Conservation (phyloP, 2,329 filamentous ascomycete genomes). For the Pseudofabraea citricarpa region DNA sequence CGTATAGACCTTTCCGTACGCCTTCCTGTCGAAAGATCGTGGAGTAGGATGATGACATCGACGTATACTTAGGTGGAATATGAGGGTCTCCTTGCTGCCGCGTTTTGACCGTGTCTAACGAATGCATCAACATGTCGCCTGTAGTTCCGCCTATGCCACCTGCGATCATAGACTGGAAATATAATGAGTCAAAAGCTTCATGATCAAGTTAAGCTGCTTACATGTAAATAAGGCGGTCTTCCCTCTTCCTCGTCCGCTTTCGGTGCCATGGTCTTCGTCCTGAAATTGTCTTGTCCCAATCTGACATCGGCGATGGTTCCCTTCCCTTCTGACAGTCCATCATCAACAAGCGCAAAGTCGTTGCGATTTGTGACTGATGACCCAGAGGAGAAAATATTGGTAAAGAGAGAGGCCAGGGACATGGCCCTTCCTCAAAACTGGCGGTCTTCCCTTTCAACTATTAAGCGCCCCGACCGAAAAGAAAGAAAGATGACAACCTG, state of each 20-base stretch:
- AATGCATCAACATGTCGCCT: conserved; percentile 98
- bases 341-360: conserved; percentile 29
- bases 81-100: conserved; percentile 94
- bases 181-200: no score
- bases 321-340: conserved; percentile 29
- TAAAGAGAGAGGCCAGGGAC: conserved; percentile 51
- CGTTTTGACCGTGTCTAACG: conserved; percentile 96
- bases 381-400: conserved; percentile 43
- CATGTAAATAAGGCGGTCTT: conserved; percentile 60
- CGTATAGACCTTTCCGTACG: conserved; percentile 78
- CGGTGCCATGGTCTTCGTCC: conserved; percentile 23
- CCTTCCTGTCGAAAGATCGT: conserved; percentile 94
- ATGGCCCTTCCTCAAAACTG: conserved; percentile 41
- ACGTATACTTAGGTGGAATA: conserved; percentile 87
- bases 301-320: conserved; percentile 26
- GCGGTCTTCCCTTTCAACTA: no score
- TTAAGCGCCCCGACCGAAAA: no score
- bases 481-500: no score
- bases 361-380: conserved; percentile 17
- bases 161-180: conserved; percentile 84
- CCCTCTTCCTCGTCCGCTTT: conserved; percentile 37
- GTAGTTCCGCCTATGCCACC: conserved; percentile 89
- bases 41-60: conserved; percentile 83
- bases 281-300: conserved; percentile 17
- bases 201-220: conserved; percentile 36